Evolutionary conservation across 1,284 basidiomycete species (phyloP).

Genomic region (Xerocomus nothofagi): DNA sequence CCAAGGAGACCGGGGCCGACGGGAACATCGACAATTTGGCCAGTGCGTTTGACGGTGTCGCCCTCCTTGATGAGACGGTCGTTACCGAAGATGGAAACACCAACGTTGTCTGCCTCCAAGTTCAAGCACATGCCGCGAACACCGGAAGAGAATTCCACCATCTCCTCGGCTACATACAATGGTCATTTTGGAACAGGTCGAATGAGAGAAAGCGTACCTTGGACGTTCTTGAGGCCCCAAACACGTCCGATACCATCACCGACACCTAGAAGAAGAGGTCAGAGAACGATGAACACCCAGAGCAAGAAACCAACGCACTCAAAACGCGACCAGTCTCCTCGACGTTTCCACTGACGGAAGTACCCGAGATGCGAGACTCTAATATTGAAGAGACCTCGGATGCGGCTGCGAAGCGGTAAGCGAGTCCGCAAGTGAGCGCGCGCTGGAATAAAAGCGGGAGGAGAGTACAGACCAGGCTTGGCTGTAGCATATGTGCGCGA

Average conservation of each 20-base stretch:
- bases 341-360: constrained; percentile 88
- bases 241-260: constrained; percentile 99
- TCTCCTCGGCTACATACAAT: constrained; percentile 83
- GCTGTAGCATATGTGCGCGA: constrained; percentile 93
- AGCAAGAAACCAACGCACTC: constrained; percentile 57
- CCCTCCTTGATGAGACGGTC: constrained; percentile 99
- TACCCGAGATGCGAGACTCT: constrained; percentile 96
- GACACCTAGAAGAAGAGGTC: constrained; percentile 63
- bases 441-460: neutral
- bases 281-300: constrained; percentile 6
- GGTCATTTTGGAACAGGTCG: constrained; percentile 7
- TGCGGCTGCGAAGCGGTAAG: constrained; percentile 67
- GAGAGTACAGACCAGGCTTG: constrained; percentile 80
- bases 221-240: constrained; percentile 90
- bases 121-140: constrained; percentile 99
- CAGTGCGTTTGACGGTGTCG: constrained; percentile 99
- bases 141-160: constrained; percentile 99
- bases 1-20: constrained; percentile 96
- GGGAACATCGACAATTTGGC: constrained; percentile 99
- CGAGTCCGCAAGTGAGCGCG: constrained; percentile 18
- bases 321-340: constrained; percentile 99
- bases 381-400: constrained; percentile 99
- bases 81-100: constrained; percentile 99
- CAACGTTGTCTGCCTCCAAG: constrained; percentile 99
- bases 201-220: constrained; percentile 56